Conservation (phyloP, 192 early-diverging fungal species). For the Geranomyces michiganensis region DNA sequence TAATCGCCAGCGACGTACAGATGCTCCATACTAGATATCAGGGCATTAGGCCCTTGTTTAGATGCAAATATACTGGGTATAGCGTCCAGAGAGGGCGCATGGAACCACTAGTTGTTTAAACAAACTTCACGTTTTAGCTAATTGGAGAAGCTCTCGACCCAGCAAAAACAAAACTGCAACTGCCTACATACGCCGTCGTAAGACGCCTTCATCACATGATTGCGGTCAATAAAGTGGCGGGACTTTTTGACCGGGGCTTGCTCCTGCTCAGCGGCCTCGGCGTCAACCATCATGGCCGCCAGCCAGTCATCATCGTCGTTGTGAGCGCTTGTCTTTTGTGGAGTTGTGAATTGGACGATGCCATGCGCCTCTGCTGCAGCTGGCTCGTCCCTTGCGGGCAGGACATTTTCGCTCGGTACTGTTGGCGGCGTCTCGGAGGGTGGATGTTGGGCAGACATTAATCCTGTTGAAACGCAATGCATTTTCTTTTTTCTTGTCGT, state of each 20-base stretch:
- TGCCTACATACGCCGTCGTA: conserved; percentile 18
- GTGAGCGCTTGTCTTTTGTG: neutral
- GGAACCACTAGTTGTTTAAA: conserved; percentile 15
- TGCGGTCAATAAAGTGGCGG: conserved; percentile 27
- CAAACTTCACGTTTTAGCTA: neutral
- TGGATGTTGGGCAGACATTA: too few species aligned
- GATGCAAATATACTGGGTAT: neutral
- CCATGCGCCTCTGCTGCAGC: conserved; percentile 24
- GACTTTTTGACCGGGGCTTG: conserved; percentile 1
- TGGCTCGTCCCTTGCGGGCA: neutral
- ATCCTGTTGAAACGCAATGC: too few species aligned
- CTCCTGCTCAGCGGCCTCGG: conserved; percentile 3
- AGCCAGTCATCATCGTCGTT: conserved; percentile 25
- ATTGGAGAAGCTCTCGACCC: neutral
- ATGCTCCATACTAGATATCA: conserved; percentile 25
- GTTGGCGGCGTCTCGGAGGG: too few species aligned
- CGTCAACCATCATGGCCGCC: neutral
- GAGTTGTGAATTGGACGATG: conserved; percentile 22
- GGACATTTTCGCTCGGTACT: too few species aligned
- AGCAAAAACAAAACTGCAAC: neutral
- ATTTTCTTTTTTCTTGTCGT: too few species aligned
- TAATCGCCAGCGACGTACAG: conserved; percentile 13
- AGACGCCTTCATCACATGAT: conserved; percentile 16
- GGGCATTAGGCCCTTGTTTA: conserved; percentile 21
- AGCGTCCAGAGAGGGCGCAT: neutral